Base-by-base conservation (phyloP, 345 rosid genomes). In the Carallia brachiata region DNA sequence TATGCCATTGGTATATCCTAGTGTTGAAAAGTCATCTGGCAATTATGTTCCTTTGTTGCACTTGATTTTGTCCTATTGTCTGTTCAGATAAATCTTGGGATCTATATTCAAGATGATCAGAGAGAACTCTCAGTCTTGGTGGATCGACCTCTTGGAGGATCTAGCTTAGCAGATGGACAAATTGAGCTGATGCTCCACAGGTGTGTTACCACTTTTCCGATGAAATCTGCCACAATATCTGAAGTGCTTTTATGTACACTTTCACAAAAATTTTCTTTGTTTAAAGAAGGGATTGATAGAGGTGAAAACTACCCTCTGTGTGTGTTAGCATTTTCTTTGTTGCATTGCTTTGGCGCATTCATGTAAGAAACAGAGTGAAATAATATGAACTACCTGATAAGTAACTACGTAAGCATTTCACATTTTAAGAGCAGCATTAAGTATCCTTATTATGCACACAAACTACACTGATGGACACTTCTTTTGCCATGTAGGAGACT, bases 151-250 rank as follows among this genome's bases (percentile, higher is more conserved):
- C 66, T 94, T 13, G 98, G 97, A 75, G 98, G 97, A 75, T 89
- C 97, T 27, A 90, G 97, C 83, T 50, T 90, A 66, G 86, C 78
- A 65, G 98, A 94, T 74, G 98, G 98, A 72, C 90, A 91, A 83
- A 81, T 94, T 78, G 98, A 91, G 82, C 86, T 94, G 72, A 87
- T 94, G 97, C 98, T 92, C 59, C 98, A 94, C 67, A 84, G 98
- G 98, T 91, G 80, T 65, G 59, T 71, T 19, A 50, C 60, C 36
- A 47, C 48, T 55, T 60, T 48, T 27, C 65, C 18, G 27, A 34
- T 71, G 44, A 53, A 61, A 32, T 19, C 48, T 65, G 47, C 15
- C 28, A 56, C 34, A 56, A 30, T 56, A 2, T 39, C 17, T 34
- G 34, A 53, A 53, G 16, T 48, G 10, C 36, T 70, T 61, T 64